phyloP scores from a whole-genome alignment of 805 yeast species.

The Wickerhamomyces sydowiorum region DNA sequence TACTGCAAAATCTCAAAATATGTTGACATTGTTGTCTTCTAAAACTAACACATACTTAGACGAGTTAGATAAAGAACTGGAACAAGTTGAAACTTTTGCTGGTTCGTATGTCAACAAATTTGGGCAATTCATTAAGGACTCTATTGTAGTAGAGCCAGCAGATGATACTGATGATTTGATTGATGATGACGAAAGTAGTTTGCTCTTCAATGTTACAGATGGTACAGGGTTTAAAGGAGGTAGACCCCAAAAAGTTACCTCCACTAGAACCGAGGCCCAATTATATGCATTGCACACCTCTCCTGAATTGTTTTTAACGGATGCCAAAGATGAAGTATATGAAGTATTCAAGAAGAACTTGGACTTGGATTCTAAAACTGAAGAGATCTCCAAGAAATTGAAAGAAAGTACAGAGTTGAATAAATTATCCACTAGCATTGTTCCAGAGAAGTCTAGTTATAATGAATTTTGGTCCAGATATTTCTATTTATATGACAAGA shows the following conservation, averaged over 20 bases:
- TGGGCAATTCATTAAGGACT: slow-evolving; percentile 47
- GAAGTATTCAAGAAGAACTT: slow-evolving; percentile 32
- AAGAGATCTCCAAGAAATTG: slow-evolving; percentile 43
- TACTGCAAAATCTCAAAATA: slow-evolving; percentile 21
- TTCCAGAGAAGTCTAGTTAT: slow-evolving; percentile 57
- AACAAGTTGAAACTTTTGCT: slow-evolving; percentile 65
- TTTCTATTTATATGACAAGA: slow-evolving; percentile 24
- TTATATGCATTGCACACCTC: slow-evolving; percentile 48
- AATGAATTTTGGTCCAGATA: slow-evolving; percentile 48
- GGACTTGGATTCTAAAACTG: slow-evolving; percentile 41
- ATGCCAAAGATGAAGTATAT: slow-evolving; percentile 26
- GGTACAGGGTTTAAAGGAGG: slow-evolving; percentile 25
- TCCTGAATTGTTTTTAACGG: slow-evolving; percentile 22
- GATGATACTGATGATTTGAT: slow-evolving; percentile 18
- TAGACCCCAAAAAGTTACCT: slow-evolving; percentile 25
- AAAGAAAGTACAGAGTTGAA: slow-evolving; percentile 45
- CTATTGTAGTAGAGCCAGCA: slow-evolving; percentile 25
- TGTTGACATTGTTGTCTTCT: slow-evolving; percentile 19
- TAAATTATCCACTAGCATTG: slow-evolving; percentile 52
- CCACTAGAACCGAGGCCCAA: slow-evolving; percentile 60
- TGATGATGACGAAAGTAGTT: slow-evolving; percentile 30
- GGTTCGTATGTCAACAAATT: slow-evolving; percentile 51
- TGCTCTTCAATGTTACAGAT: slow-evolving; percentile 40
- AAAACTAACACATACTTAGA: slow-evolving; percentile 63
- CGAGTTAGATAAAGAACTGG: slow-evolving; percentile 67